phyloP scores from a whole-genome alignment of 202 grass and related monocot species.

The Zizania palustris region DNA sequence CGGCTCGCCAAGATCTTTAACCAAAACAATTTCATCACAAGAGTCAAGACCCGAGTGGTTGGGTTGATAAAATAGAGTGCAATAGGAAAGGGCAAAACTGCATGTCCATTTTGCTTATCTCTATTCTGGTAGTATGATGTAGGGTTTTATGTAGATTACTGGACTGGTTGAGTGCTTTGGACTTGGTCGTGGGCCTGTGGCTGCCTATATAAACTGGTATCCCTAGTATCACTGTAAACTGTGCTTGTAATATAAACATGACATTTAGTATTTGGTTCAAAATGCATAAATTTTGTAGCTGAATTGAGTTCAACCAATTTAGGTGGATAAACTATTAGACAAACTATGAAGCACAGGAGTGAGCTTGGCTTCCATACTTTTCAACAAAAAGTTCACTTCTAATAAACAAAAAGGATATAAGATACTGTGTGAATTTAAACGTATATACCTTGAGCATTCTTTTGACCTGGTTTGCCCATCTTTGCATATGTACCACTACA shows the following conservation, averaged over 20 bases:
- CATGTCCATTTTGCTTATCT: too few species aligned
- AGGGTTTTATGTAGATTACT: too few species aligned
- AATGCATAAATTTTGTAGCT: neutral
- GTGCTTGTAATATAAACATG: neutral
- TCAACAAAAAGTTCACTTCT: conserved; percentile 11
- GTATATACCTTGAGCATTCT: conserved; percentile 45
- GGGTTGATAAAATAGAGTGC: too few species aligned
- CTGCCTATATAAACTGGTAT: neutral
- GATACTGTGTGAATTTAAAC: conserved; percentile 11
- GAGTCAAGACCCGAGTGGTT: too few species aligned
- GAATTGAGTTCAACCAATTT: neutral
- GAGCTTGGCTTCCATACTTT: conserved; percentile 3
- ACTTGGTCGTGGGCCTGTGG: neutral
- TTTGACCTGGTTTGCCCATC: conserved; percentile 34
- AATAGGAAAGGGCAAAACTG: too few species aligned
- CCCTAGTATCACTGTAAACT: neutral
- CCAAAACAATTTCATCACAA: too few species aligned
- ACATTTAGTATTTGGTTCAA: neutral
- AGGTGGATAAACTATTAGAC: conserved; percentile 24
- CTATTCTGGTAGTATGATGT: too few species aligned
- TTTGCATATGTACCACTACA: conserved; percentile 49
- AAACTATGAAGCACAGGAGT: neutral
- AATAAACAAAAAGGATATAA: conserved; percentile 28
- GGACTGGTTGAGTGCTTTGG: neutral
- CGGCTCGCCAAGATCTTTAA: too few species aligned